Evolutionary conservation across 2,329 filamentous ascomycete species (phyloP), one percentile per base, ranked within the genome.

Genomic region (Cordyceps pruinosa): DNA sequence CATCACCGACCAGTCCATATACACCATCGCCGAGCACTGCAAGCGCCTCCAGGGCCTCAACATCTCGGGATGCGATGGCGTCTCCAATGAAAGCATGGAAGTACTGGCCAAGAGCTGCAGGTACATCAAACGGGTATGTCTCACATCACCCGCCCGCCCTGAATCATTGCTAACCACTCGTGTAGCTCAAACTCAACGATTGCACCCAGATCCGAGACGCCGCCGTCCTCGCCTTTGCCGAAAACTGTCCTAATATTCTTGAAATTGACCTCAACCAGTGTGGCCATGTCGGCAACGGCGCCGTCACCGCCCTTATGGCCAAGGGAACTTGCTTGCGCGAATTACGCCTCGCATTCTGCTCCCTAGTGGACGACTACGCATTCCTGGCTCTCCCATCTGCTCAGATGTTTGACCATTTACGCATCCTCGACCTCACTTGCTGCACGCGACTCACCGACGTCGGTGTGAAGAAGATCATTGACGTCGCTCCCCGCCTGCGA

Each of bases 181-280:
- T 37, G 10, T 41, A 94, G 85, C 81, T 99, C 63, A 99, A 99
- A 82, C 81, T 99, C 60, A 99, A 97, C 71, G 89, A 92, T 58
- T 96, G 94, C 69, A 72, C 75, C n/a, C 88, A 96, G 71, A 77
- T 97, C 34, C 90, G 88, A 39, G 90, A 97, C 68, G 79, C 81
- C 49, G 87, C 91, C 7, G 86, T 97, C 61, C 77, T 89, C 58
- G 89, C 91, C 4, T 95, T 99, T 68, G 93, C 94, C 6, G 79
- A 86, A 46, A 84, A 95, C 72, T 97, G 93, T 69, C 89, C 86
- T 13, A 93, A 96, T 63, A 91, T 99, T 32, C 85, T 99, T 61
- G 94, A 99, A 72, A 96, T 99, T 60, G 94, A 99, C 69, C 82
- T 99, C 15, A 89, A 96, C 64, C 88, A 90, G 64, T 96, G 94